phyloP scores from a whole-genome alignment of 1,284 basidiomycete genomes.

The Cutaneotrichosporon sp. region DNA sequence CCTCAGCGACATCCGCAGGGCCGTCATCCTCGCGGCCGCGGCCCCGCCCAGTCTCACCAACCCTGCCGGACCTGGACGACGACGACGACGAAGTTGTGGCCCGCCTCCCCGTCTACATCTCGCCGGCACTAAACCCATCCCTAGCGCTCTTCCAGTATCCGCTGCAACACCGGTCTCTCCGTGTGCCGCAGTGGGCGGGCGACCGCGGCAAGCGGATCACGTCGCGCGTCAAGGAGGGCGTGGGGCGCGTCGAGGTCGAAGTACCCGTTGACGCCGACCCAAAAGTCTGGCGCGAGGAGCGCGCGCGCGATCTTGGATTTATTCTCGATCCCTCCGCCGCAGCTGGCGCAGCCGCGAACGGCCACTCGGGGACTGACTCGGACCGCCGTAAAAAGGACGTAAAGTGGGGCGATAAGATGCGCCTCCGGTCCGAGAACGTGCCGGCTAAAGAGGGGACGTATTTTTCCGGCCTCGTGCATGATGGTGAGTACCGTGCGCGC shows the following conservation, averaged over 20 bases:
- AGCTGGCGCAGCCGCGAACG: conserved; percentile 16
- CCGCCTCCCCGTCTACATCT: conserved; percentile 44
- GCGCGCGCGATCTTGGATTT: conserved; percentile 40
- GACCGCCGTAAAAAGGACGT: conserved; percentile 19
- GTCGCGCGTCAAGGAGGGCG: conserved; percentile 40
- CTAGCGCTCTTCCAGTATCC: conserved; percentile 47
- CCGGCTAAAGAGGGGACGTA: conserved; percentile 34
- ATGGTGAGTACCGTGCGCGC: conserved; percentile 30
- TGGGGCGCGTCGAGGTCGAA: conserved; percentile 43
- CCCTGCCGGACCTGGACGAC: conserved; percentile 17
- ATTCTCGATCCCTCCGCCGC: conserved; percentile 16
- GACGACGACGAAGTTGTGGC: conserved; percentile 37
- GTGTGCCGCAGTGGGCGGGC: conserved; percentile 35
- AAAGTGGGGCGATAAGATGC: conserved; percentile 45
- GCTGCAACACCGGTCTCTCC: conserved; percentile 33
- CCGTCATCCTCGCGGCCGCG: conserved; percentile 19
- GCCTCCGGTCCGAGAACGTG: conserved; percentile 37
- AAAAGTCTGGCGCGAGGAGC: conserved; percentile 44
- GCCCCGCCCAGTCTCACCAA: conserved; percentile 3
- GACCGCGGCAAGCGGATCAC: conserved; percentile 42
- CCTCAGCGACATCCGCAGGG: conserved; percentile 15
- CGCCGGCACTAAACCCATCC: conserved; percentile 26
- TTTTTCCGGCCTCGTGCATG: conserved; percentile 39
- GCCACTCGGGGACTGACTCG: conserved; percentile 20
- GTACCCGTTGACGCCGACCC: conserved; percentile 41